phyloP scores from a whole-genome alignment of 371 early-diverging fungal genomes.

The Rozella allomycis region DNA sequence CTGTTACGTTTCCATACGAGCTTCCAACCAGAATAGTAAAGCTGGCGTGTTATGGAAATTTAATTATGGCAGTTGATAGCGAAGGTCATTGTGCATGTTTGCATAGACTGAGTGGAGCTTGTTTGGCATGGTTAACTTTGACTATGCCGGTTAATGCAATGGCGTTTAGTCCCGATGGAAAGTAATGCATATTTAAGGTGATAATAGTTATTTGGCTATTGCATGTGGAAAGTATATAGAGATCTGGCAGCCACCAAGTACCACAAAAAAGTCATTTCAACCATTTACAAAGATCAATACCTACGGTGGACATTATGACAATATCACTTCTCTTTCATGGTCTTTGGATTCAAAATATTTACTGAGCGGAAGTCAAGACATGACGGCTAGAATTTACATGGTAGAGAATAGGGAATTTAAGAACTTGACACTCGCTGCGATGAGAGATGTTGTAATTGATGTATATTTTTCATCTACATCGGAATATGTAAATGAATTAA shows the following conservation, averaged over 20 bases:
- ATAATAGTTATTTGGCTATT: conserved; percentile 46
- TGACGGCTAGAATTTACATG: conserved; percentile 63
- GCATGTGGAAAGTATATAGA: conserved; percentile 60
- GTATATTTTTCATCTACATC: conserved; percentile 53
- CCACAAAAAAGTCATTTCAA: conserved; percentile 62
- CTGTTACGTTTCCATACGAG: too few species aligned
- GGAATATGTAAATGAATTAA: conserved; percentile 37
- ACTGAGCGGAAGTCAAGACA: conserved; percentile 64
- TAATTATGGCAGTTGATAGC: too few species aligned
- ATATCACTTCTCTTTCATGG: conserved; percentile 64
- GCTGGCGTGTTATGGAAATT: too few species aligned
- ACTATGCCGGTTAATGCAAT: conserved; percentile 50
- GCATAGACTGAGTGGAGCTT: too few species aligned
- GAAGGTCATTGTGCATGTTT: too few species aligned
- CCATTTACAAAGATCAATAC: conserved; percentile 62
- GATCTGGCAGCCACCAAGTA: conserved; percentile 85
- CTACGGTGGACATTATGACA: conserved; percentile 70
- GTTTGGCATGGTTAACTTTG: too few species aligned
- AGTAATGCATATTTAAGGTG: not conserved
- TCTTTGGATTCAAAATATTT: conserved; percentile 49
- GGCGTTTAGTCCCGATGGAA: conserved; percentile 35
- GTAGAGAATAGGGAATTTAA: conserved; percentile 35
- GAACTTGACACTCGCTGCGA: conserved; percentile 59
- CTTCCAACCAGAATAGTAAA: too few species aligned
- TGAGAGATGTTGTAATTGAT: conserved; percentile 60